A percentile compares a stretch with the other conserved stretches of the same genome.
phyloP scores from a whole-genome alignment of 2,329 filamentous ascomycete genomes.

The Didymella sp. region DNA sequence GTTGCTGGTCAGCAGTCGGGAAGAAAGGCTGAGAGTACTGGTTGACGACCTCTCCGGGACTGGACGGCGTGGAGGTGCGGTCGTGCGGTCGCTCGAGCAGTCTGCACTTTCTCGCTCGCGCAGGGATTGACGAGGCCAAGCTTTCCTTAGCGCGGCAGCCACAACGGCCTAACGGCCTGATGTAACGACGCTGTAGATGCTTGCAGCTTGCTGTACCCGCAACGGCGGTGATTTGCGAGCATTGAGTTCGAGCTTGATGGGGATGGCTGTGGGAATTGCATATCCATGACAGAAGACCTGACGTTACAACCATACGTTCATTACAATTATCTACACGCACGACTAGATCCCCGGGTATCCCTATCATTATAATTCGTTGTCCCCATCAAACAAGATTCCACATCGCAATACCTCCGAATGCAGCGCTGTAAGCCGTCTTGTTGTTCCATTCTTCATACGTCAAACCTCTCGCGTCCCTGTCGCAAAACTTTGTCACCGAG shows the following conservation, averaged over 20 bases:
- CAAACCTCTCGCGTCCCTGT: slow-evolving; percentile 61
- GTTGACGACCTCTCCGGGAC: slow-evolving; percentile 16
- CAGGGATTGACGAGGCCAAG: slow-evolving; percentile 17
- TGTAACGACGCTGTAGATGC: not conserved
- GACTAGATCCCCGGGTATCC: slow-evolving; percentile 7
- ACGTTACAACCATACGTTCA: not conserved
- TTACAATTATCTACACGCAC: slow-evolving; percentile 2
- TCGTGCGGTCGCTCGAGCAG: slow-evolving; percentile 4
- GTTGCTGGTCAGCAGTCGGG: not conserved
- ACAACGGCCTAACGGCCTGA: slow-evolving; percentile 16
- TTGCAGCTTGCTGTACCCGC: not conserved
- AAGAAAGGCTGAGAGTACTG: not conserved
- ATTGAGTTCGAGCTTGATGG: not conserved
- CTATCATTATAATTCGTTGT: not conserved
- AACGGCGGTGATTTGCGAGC: not conserved
- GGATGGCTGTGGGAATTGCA: not conserved
- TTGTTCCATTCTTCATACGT: slow-evolving; percentile 50
- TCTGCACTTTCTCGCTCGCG: slow-evolving; percentile 12
- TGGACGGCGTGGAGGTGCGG: slow-evolving; percentile 18
- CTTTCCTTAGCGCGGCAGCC: slow-evolving; percentile 11
- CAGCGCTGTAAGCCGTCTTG: slow-evolving; percentile 39
- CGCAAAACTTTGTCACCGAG: slow-evolving; percentile 63
- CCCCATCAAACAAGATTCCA: slow-evolving; percentile 60
- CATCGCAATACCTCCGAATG: slow-evolving; percentile 59
- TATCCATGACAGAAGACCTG: not conserved